These are phyloP conservation scores for Eimeria falciformis DNA, from an alignment of 169 alveolate species.

Conservation along the genomic window DNA sequence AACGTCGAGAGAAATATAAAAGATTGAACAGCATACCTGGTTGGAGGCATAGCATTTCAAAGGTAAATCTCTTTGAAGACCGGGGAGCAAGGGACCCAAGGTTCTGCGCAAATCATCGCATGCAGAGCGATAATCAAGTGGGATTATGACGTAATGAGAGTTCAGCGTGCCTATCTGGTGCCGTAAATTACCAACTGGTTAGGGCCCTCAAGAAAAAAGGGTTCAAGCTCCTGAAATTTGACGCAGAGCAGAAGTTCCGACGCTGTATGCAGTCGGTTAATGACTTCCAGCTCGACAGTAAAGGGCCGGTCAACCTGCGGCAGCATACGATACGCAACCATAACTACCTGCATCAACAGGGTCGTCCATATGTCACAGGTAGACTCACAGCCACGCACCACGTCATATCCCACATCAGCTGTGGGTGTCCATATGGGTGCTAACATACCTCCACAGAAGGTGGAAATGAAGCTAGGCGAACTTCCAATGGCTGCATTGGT, in stretches of 20 bases:
- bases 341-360: background rate
- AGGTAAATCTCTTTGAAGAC: constrained; percentile 53
- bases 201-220: constrained; percentile 73
- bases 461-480: constrained; percentile 64
- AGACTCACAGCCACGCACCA: background rate
- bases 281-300: constrained; percentile 70
- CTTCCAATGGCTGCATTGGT: constrained; percentile 60
- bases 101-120: constrained; percentile 26
- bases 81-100: constrained; percentile 61
- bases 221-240: constrained; percentile 53
- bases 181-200: constrained; percentile 45
- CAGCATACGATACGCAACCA: background rate
- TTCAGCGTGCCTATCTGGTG: background rate
- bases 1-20: background rate
- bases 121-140: background rate
- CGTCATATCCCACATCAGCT: background rate
- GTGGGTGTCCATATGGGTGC: no score
- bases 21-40: constrained; percentile 53
- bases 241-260: constrained; percentile 38
- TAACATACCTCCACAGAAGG: constrained; percentile 72
- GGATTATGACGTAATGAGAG: background rate
- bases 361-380: background rate
- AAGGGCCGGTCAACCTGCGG: constrained; percentile 74
- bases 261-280: constrained; percentile 43
- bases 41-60: constrained; percentile 69